Evolutionary conservation across 441 rosid genomes (phyloP).

Genomic region (Iberis amara): DNA sequence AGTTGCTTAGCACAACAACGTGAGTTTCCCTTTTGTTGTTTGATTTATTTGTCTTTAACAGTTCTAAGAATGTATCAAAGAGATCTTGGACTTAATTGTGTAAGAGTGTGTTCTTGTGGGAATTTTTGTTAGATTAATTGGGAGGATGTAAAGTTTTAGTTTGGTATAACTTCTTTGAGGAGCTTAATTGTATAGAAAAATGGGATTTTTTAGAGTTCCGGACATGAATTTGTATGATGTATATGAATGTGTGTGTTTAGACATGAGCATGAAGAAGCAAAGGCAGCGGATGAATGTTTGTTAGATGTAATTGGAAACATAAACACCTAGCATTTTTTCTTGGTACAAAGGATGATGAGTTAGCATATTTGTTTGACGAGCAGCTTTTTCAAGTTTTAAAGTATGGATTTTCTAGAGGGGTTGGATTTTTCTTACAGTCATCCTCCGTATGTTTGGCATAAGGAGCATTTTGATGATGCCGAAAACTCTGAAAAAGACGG

Average conservation of each 20-base stretch:
- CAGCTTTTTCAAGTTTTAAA: neutral
- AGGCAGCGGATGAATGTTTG: constrained; percentile 62
- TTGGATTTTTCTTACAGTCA: constrained; percentile 58
- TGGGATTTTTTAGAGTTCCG: neutral
- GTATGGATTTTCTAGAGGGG: too few relatives aligned
- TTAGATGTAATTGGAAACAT: constrained; percentile 50
- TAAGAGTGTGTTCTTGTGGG: too few relatives aligned
- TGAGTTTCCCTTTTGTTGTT: too few relatives aligned
- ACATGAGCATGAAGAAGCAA: constrained; percentile 64
- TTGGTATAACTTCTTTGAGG: neutral
- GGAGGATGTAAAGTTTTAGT: neutral
- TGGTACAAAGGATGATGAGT: constrained; percentile 67
- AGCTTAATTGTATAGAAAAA: neutral
- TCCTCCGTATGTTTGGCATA: constrained; percentile 69
- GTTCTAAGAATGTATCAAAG: too few relatives aligned
- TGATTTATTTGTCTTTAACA: too few relatives aligned
- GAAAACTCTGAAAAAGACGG: constrained; percentile 56
- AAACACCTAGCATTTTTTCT: constrained; percentile 76
- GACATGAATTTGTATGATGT: neutral
- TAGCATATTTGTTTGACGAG: constrained; percentile 46
- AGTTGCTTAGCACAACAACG: too few relatives aligned
- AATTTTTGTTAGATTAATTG: too few relatives aligned
- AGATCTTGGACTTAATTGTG: too few relatives aligned
- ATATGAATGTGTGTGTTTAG: constrained; percentile 29
- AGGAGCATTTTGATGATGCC: constrained; percentile 63